Evolutionary conservation across 495 filamentous ascomycete genomes (phyloP).

Genomic region (Trichoderma erinaceum): DNA sequence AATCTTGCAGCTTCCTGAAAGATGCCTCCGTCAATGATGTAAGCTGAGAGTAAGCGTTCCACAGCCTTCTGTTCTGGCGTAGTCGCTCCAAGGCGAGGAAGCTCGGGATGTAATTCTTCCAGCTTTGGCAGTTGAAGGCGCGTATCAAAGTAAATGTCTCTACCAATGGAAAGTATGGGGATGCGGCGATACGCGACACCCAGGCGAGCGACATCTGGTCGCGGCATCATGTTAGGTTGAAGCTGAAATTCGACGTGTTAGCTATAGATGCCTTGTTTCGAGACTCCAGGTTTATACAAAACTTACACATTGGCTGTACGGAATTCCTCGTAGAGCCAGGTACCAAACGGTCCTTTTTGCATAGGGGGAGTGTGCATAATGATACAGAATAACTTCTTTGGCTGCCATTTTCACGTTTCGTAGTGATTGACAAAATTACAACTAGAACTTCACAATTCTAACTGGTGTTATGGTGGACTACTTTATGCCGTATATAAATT

Average conservation of each 20-base stretch:
- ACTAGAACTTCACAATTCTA: not conserved
- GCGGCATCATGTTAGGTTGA: conserved; percentile 54
- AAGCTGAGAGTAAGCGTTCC: conserved; percentile 22
- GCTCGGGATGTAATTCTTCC: conserved; percentile 27
- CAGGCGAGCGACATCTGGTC: conserved; percentile 49
- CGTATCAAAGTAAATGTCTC: conserved; percentile 52
- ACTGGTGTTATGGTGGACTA: conserved; percentile 26
- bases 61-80: conserved; percentile 19
- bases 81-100: not conserved
- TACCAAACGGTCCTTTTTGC: conserved; percentile 55
- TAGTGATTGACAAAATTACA: not conserved
- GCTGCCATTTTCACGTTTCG: not conserved
- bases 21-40: conserved; percentile 38
- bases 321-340: conserved; percentile 50
- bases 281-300: not conserved
- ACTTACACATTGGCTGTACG: conserved; percentile 51
- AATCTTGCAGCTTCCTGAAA: conserved; percentile 38
- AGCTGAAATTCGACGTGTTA: conserved; percentile 27
- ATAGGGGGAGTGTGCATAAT: conserved; percentile 54
- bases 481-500: not conserved
- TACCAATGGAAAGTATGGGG: conserved; percentile 53
- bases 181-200: conserved; percentile 61
- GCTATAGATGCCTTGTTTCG: not conserved
- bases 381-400: conserved; percentile 37
- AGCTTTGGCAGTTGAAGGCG: conserved; percentile 55